Evolutionary conservation across 2,329 filamentous ascomycete species (phyloP), one percentile per base, ranked within the genome.

Genomic region (Cryphonectria radicalis): DNA sequence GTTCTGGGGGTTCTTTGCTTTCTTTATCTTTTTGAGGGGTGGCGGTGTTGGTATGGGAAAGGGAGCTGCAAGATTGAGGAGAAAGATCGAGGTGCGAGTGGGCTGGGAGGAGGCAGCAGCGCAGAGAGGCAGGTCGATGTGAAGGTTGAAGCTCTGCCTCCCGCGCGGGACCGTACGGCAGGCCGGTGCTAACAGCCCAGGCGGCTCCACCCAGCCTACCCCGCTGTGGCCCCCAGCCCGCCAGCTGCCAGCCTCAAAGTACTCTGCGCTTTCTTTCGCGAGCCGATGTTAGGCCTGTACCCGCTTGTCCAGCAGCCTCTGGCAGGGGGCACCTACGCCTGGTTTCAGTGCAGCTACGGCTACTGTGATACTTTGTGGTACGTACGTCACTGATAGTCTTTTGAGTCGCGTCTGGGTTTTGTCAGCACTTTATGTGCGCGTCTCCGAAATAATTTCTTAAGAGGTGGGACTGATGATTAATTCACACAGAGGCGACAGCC

Each of bases 301-400:
- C 50, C 64, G 22, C 35, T n/a, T 43, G 53, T 40, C 11, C 53
- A 37, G 66, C 53, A 64, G 35, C n/a, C 40, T 59, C 42, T 65
- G 46, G 50, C 68, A 67, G 68, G 65, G 59, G 35, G 19, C 32
- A 14, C 67, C 35, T 25, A 42, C 28, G 6, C 53, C n/a, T 17
- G 62, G 37, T 37, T 22, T 50, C 40, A 37, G 43, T 42, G 63
- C 42, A 63, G 42, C 42, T 50, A 50, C 19, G 19, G 43, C 17
- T 50, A 50, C 43, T 50, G 19, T 50, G 17, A 17, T 46, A 46
- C 43, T 43, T 17, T 50, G 43, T 35, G 55, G 62, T 68, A 72
- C 70, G 62, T 68, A 72, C 70, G 70, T 72, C 70, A 72, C 70
- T 67, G 63, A 28, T 43, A 66, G 55, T 67, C 53, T 43, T 50